Percentiles rank a stretch among this genome's conserved stretches.
Conservation (phyloP, 129 eudicot species). For the Artemisia tridentata region DNA sequence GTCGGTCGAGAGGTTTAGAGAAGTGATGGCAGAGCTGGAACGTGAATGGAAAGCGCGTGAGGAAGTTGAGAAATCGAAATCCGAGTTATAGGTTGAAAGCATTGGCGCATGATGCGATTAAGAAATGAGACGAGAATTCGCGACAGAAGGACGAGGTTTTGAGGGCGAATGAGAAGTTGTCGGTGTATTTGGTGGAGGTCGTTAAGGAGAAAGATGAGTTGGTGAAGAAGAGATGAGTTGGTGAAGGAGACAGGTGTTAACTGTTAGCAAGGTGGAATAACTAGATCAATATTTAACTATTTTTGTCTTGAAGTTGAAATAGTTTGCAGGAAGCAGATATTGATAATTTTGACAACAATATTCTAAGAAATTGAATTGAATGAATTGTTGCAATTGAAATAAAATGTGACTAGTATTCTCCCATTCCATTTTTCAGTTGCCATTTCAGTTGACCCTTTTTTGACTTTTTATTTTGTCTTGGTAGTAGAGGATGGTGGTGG, state of each 20-base stretch:
- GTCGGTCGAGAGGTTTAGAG: constrained; percentile 57
- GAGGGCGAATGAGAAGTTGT: constrained; percentile 43
- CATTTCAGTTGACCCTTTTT: too few relatives aligned
- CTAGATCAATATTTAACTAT: not conserved
- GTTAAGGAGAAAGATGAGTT: constrained; percentile 37
- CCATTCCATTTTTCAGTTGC: constrained; percentile 14
- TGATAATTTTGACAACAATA: not conserved
- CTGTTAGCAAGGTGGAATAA: not conserved
- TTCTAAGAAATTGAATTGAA: not conserved
- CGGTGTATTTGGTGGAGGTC: constrained; percentile 39
- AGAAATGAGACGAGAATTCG: too few relatives aligned
- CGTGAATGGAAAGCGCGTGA: constrained; percentile 68
- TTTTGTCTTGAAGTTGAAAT: not conserved
- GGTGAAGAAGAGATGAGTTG: too few relatives aligned
- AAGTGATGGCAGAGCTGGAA: constrained; percentile 65
- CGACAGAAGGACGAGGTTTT: constrained; percentile 62
- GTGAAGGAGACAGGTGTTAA: constrained; percentile 35
- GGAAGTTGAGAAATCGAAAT: constrained; percentile 55
- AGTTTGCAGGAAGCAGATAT: not conserved
- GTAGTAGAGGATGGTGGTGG: too few relatives aligned
- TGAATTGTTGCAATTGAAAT: constrained; percentile 2
- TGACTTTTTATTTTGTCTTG: too few relatives aligned
- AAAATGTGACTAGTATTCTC: not conserved
- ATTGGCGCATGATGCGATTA: constrained; percentile 75
- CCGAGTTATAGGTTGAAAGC: constrained; percentile 69